phyloP scores from a whole-genome alignment of 805 yeast species.

The Kuraishia cidri region DNA sequence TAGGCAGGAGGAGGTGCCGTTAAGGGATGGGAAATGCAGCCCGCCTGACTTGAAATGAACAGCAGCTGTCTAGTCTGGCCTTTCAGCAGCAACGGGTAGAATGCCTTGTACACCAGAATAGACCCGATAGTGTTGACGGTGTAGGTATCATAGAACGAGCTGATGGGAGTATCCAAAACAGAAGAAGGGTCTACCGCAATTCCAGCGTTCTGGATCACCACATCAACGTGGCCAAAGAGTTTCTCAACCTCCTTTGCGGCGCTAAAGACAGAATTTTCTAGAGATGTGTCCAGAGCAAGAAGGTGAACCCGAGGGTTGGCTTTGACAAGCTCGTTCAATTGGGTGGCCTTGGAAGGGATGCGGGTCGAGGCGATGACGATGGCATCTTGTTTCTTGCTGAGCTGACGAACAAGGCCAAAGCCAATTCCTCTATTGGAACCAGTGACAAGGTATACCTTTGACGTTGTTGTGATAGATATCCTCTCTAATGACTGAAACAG shows the following conservation, averaged over 20 bases:
- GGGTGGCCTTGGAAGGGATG: too few relatives aligned
- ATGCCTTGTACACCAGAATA: constrained; percentile 8
- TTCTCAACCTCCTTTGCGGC: constrained; percentile 1
- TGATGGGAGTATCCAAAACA: neutral
- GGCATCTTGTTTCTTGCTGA: neutral
- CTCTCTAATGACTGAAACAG: too few relatives aligned
- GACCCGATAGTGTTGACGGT: constrained; percentile 15
- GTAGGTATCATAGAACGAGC: constrained; percentile 6
- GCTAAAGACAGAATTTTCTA: neutral
- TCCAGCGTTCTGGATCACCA: constrained; percentile 1
- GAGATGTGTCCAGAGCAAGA: neutral
- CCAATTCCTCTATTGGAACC: constrained; percentile 4
- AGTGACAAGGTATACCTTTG: constrained; percentile 3
- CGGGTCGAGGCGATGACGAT: neutral
- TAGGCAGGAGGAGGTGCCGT: constrained; percentile 16
- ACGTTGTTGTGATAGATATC: too few relatives aligned
- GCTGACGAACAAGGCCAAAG: neutral
- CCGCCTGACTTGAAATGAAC: constrained; percentile 18
- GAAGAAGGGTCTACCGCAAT: neutral
- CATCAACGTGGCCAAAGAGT: constrained; percentile 1
- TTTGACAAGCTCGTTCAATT: too few relatives aligned
- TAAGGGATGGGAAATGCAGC: constrained; percentile 10
- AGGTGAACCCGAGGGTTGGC: too few relatives aligned
- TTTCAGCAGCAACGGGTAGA: constrained; percentile 13
- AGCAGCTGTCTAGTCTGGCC: constrained; percentile 14